phyloP scores from a whole-genome alignment of 169 alveolate genomes.

The Eimeria zaria region DNA sequence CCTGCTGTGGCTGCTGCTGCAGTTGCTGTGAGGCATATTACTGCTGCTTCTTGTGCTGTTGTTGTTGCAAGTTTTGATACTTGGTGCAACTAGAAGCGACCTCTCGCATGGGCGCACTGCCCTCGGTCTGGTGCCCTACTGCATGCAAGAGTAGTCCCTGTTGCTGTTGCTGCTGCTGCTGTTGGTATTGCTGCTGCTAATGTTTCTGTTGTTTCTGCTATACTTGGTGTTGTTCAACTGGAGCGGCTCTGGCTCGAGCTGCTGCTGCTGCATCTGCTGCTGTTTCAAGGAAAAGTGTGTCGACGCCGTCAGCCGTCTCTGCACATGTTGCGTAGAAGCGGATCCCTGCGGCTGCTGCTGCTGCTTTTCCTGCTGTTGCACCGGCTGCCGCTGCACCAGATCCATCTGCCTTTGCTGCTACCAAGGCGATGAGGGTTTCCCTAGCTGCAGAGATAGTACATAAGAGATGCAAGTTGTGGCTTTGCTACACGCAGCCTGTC shows the following conservation, averaged over 20 bases:
- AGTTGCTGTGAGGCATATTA: background rate
- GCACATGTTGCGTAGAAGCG: conserved; percentile 67
- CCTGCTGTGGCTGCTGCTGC: conserved; percentile 1
- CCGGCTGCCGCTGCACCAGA: conserved; percentile 61
- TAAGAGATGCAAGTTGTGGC: background rate
- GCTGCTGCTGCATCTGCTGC: conserved; percentile 56
- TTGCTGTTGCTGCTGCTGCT: too few relatives aligned
- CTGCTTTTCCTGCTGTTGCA: conserved; percentile 33
- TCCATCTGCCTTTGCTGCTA: conserved; percentile 58
- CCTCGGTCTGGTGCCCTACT: too few relatives aligned
- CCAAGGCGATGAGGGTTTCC: conserved; percentile 13
- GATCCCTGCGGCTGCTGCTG: conserved; percentile 73
- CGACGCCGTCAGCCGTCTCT: conserved; percentile 74
- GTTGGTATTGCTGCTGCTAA: background rate
- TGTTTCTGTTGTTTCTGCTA: background rate
- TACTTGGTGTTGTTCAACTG: background rate
- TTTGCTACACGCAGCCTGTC: background rate
- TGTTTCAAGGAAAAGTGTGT: conserved; percentile 41
- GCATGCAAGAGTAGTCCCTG: too few relatives aligned
- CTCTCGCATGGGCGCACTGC: too few relatives aligned
- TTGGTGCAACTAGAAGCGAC: too few relatives aligned
- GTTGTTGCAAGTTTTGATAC: background rate
- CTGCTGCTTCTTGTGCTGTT: background rate
- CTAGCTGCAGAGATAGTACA: conserved; percentile 16
- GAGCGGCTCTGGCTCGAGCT: background rate